Conservation (phyloP, 1,284 basidiomycete genomes). For the Vanrija sp. region DNA sequence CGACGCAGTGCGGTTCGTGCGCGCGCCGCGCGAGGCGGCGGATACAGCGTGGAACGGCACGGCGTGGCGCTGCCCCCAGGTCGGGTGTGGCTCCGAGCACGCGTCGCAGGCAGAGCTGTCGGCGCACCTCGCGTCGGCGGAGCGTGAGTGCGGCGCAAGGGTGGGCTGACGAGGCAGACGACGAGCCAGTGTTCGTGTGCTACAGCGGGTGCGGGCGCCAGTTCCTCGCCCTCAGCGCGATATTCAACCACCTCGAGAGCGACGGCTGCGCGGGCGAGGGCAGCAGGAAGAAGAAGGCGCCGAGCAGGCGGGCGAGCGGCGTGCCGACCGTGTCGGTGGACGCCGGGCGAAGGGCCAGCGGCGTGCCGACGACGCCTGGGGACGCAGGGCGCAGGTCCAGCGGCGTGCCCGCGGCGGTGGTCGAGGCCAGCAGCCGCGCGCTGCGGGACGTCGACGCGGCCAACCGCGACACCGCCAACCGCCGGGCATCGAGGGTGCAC, state of each 20-base stretch:
- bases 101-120: neutral
- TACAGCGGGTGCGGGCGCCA: conserved; percentile 3
- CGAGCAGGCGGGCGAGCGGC: too few species aligned
- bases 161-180: neutral
- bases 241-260: conserved; percentile 12
- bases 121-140: neutral
- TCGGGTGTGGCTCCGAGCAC: neutral
- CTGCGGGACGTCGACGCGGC: too few species aligned
- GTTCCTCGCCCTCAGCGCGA: conserved; percentile 4
- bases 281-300: conserved; percentile 5
- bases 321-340: too few species aligned
- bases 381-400: neutral
- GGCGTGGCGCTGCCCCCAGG: conserved; percentile 2
- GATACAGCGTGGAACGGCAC: conserved; percentile 1
- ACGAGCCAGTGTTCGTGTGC: conserved; percentile 8
- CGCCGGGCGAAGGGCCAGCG: too few species aligned
- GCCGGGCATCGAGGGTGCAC: too few species aligned
- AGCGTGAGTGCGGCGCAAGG: neutral
- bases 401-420: too few species aligned
- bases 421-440: too few species aligned
- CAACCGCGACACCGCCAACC: too few species aligned
- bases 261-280: conserved; percentile 5
- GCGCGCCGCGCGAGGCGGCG: neutral
- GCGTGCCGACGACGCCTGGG: too few species aligned
- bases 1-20: neutral